Evolutionary conservation across 805 yeast species (phyloP).

Genomic region (Metschnikowia henanensis): DNA sequence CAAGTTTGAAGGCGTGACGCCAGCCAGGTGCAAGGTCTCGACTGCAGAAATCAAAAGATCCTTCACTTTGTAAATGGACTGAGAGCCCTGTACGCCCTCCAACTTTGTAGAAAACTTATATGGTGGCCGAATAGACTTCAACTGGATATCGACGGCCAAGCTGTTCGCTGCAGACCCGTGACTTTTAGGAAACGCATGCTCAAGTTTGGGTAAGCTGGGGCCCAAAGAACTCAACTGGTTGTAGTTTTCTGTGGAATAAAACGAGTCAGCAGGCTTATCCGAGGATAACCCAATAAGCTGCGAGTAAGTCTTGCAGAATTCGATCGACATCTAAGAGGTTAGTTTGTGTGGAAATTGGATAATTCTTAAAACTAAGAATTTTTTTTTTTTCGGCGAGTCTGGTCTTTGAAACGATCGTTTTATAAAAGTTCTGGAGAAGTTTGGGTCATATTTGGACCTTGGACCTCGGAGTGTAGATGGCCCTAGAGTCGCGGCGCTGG

Average conservation of each 20-base stretch:
- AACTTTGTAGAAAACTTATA: conserved; percentile 48
- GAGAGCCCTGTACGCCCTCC: conserved; percentile 22
- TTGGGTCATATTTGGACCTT: too few species aligned
- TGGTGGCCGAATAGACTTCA: conserved; percentile 75
- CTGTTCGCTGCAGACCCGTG: neutral
- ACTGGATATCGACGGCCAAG: conserved; percentile 26
- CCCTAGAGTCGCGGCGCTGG: too few species aligned
- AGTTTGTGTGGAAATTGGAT: neutral
- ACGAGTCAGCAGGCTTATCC: conserved; percentile 33
- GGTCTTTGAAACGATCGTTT: too few species aligned
- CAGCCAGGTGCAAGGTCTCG: conserved; percentile 25
- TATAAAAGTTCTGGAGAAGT: too few species aligned
- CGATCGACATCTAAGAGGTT: conserved; percentile 10
- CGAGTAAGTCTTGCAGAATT: conserved; percentile 48
- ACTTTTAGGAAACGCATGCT: conserved; percentile 31
- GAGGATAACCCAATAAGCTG: conserved; percentile 47
- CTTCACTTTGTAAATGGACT: conserved; percentile 41
- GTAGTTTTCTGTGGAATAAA: conserved; percentile 33
- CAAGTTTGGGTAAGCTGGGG: conserved; percentile 50
- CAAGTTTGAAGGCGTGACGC: conserved; percentile 39
- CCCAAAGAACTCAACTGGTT: conserved; percentile 35
- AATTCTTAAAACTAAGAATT: neutral
- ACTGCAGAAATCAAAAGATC: conserved; percentile 30
- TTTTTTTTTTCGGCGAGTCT: neutral
- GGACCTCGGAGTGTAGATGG: too few species aligned